These are phyloP conservation scores for Neurospora terricola DNA, from an alignment of 495 filamentous ascomycete species.

Conservation along the genomic window DNA sequence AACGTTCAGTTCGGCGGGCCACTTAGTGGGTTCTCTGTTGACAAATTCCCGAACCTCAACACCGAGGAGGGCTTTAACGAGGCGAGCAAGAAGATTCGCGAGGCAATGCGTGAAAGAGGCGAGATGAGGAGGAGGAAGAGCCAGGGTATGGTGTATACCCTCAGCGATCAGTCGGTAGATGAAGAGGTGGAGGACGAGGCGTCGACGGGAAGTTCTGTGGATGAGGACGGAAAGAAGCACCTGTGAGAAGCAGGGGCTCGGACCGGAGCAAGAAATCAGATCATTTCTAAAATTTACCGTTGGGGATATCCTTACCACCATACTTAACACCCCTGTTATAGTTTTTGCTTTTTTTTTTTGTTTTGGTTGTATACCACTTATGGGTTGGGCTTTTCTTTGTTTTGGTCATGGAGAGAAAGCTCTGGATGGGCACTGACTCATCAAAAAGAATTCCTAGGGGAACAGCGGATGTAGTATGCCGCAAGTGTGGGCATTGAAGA, in stretches of 20 bases:
- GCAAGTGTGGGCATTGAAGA: background rate
- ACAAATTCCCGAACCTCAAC: conserved; percentile 63
- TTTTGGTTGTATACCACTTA: background rate
- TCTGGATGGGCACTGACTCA: background rate
- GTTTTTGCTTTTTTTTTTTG: background rate
- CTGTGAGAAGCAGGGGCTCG: background rate
- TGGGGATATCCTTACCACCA: background rate
- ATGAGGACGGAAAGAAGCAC: background rate
- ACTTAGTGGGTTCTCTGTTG: conserved; percentile 53
- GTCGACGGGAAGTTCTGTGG: background rate
- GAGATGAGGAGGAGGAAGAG: conserved; percentile 61
- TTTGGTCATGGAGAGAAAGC: background rate
- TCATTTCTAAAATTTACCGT: background rate
- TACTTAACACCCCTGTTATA: background rate
- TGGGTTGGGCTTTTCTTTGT: background rate
- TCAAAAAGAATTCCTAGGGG: background rate
- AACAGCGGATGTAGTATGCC: background rate
- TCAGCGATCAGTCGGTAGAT: background rate
- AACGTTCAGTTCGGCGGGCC: conserved; percentile 2
- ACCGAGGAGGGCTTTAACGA: conserved; percentile 65
- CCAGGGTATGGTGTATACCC: conserved; percentile 22
- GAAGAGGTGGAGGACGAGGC: background rate
- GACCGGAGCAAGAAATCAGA: background rate
- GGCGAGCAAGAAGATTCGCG: conserved; percentile 76
- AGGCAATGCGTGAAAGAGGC: conserved; percentile 78